Base-by-base conservation (phyloP, 2,329 filamentous ascomycete genomes). In the Emergomyces pasteurianus region DNA sequence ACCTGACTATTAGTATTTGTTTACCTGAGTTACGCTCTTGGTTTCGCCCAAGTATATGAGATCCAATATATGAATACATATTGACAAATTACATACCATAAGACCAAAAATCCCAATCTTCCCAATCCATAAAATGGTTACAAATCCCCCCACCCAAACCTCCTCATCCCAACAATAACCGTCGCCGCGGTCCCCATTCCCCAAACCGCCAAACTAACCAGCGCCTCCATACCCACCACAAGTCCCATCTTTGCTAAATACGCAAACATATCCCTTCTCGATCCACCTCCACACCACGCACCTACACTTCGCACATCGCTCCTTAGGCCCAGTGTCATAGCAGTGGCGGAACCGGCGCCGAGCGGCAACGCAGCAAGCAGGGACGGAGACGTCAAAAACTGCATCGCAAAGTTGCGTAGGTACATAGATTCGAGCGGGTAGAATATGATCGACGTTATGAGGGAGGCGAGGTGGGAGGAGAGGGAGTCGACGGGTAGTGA, bases 401-500 rank as follows among this genome's bases (percentile, higher is more conserved):
- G 71, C 23, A 66, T 62, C 9, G 75, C 73, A 23, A 78, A 67
- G 31, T 73, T 74, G 7, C 75, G 74, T 28, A 76, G 69, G 58
- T 72, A 75, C 12, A 76, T 64, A 7, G 73, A 72, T 64, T 77
- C 75, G 28, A 77, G 65, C 0, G 75, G 75, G 8, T 74, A 69
- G 52, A 77, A 72, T 9, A 77, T 63, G n/a, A 73, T 65, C 14
- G 66, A 70, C 9, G 72, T 74, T 43, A 75, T 65, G 42, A 76
- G 63, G 6, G 71, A 69, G 8, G 75, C 71, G 28, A 77, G 65
- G 55, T 77, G 74, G 5, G 73, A 76, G 23, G 75, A 71, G 31
- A 78, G 69, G 8, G 74, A 73, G 64, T 77, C 75, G 12, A 73
- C 72, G 5, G 75, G 73, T 40, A 75, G 72, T 9, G 72, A 72